Evolutionary conservation across 2,329 filamentous ascomycete species (phyloP), one percentile per base, ranked within the genome.

Genomic region (Claviceps sp.): DNA sequence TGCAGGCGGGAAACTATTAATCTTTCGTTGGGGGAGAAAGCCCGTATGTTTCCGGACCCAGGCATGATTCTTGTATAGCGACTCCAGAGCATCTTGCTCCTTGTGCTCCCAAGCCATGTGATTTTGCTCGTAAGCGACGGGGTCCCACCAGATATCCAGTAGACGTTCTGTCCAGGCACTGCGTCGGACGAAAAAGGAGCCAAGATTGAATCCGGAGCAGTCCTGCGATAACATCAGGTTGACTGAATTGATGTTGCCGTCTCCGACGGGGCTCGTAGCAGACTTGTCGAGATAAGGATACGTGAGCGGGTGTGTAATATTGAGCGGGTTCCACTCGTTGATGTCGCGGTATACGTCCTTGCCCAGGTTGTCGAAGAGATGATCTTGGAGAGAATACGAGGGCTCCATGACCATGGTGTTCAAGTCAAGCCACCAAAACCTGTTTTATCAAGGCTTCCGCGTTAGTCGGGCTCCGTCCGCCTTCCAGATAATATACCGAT

Each of bases 21-120:
- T 87, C 69, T 82, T 86, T 59, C 93, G 85, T 66, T 97, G 91
- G 0, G 86, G 85, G 46, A 96, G 77, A 69, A 98, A 98, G 4
- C 82, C 91, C 3, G 89, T 83, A 60, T 93, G 86, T 52, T 87
- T 82, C 53, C 93, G 82, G 50, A 97, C 82, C 90, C 93, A 98
- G 0, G 93, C 88, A 65, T 97, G 91, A 51, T 85, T 85, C 52
- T 76, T 79, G 71, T 98, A 98, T 56, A 98, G 76, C 69, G 95
- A 86, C 70, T 96, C 90, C 43, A 98, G 72, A 1, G 90, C 88
- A 64, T 97, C 90, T 69, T 98, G 93, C 67, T 98, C 93, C 66
- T 97, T 97, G 74, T 98, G 93, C 63, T 93, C 90, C 93, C 93
- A 98, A 56, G 93, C 80, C 90, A 96, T 96, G 67, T 98, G 93